A percentile compares a stretch with the other conserved stretches of the same genome.
These are phyloP conservation scores for Thelephora terrestris DNA, from an alignment of 1,284 basidiomycete genomes.

Conservation along the genomic window DNA sequence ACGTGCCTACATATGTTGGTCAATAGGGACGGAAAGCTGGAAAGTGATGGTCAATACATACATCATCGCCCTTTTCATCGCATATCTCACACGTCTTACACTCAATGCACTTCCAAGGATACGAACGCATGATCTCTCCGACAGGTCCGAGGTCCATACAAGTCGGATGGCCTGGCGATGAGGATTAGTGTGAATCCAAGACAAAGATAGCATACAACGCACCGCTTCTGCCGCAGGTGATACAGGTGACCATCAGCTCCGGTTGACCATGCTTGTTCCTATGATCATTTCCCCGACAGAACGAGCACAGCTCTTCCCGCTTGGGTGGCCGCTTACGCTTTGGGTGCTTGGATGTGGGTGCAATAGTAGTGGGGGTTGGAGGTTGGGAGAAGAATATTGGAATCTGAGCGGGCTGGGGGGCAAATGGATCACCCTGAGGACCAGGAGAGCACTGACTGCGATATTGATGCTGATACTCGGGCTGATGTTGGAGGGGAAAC, in stretches of 20 bases:
- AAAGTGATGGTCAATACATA: constrained; percentile 33
- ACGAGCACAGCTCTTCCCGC: constrained; percentile 54
- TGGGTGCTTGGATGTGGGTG: constrained; percentile 29
- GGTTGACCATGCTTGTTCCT: constrained; percentile 44
- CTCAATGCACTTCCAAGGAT: constrained; percentile 85
- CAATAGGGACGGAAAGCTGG: constrained; percentile 6
- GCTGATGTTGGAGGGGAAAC: constrained; percentile 11
- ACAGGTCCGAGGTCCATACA: constrained; percentile 55
- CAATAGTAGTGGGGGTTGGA: constrained; percentile 23
- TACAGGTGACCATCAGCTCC: constrained; percentile 62
- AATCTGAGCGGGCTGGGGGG: constrained; percentile 42
- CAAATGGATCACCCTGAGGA: constrained; percentile 74
- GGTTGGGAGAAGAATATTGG: constrained; percentile 30
- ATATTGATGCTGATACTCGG: constrained; percentile 9
- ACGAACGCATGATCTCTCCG: constrained; percentile 49
- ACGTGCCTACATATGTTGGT: constrained; percentile 42
- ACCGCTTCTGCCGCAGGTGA: constrained; percentile 59
- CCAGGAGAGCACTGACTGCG: constrained; percentile 48
- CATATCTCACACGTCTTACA: constrained; percentile 95
- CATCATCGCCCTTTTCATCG: constrained; percentile 79
- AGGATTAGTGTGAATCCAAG: not conserved
- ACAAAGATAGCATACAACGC: constrained; percentile 12
- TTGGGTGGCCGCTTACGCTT: constrained; percentile 45
- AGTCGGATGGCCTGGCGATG: constrained; percentile 57
- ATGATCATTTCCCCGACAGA: constrained; percentile 52